Evolutionary conservation across 1,284 basidiomycete genomes (phyloP).

Genomic region (Sanghuangporus baumii): DNA sequence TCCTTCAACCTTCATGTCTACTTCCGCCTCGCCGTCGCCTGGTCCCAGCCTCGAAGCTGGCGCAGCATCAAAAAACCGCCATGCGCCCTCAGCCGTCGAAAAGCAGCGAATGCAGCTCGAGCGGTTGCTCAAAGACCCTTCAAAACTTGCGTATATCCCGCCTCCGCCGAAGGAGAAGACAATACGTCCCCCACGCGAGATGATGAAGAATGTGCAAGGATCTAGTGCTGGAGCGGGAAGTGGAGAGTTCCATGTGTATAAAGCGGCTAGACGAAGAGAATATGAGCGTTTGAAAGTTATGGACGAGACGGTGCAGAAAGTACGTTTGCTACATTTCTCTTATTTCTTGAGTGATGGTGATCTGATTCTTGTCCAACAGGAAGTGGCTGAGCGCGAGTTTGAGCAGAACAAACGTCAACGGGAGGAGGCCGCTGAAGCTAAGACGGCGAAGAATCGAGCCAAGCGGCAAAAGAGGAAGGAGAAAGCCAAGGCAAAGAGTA

Average conservation of each 20-base stretch:
- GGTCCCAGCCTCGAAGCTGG: slow-evolving; percentile 25
- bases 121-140: slow-evolving; percentile 81
- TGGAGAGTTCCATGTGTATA: slow-evolving; percentile 98
- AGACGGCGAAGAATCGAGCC: slow-evolving; percentile 89
- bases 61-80: slow-evolving; percentile 30
- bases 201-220: slow-evolving; percentile 98
- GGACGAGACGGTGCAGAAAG: slow-evolving; percentile 79
- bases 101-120: slow-evolving; percentile 75
- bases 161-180: slow-evolving; percentile 71
- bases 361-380: slow-evolving; percentile 36
- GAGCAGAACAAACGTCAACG: slow-evolving; percentile 58
- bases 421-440: slow-evolving; percentile 67
- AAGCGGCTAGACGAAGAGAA: slow-evolving; percentile 88
- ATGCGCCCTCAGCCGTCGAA: slow-evolving; percentile 69
- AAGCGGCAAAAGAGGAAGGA: slow-evolving; percentile 89
- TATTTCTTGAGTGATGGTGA: too few species aligned
- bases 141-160: slow-evolving; percentile 75
- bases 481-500: slow-evolving; percentile 43
- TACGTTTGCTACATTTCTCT: slow-evolving; percentile 26
- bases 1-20: slow-evolving; percentile 7
- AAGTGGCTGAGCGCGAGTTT: slow-evolving; percentile 60
- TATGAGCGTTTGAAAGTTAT: slow-evolving; percentile 91
- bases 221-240: slow-evolving; percentile 90
- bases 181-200: slow-evolving; percentile 78
- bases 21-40: slow-evolving; percentile 25